Evolutionary conservation across 768 basidiomycete species (phyloP).

Genomic region (Leccinum aurantiacum): DNA sequence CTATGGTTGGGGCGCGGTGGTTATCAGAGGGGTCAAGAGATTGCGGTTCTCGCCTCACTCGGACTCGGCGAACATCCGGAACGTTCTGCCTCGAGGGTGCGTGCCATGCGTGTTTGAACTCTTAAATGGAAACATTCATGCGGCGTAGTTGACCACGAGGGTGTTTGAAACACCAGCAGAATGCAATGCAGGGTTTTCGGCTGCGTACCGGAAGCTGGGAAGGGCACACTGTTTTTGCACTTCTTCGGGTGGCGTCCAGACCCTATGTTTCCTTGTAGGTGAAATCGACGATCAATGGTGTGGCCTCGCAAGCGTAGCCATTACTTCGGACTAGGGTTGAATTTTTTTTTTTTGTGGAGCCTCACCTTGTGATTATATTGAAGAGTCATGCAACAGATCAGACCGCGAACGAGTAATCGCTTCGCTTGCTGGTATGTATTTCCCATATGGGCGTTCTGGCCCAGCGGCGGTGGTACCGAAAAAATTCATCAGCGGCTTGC

Average conservation of each 20-base stretch:
- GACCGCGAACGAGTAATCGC: slow-evolving; percentile 1
- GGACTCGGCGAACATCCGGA: slow-evolving; percentile 29
- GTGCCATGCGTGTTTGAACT: neutral
- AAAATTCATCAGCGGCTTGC: neutral
- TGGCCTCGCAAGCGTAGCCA: slow-evolving; percentile 22
- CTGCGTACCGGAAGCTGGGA: slow-evolving; percentile 14
- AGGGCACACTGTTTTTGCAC: slow-evolving; percentile 15
- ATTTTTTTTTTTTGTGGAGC: neutral
- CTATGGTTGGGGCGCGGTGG: slow-evolving; percentile 51
- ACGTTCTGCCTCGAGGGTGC: slow-evolving; percentile 15
- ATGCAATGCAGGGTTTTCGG: slow-evolving; percentile 12
- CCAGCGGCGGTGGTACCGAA: slow-evolving; percentile 1
- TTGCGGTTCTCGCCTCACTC: slow-evolving; percentile 34
- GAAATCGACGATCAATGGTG: slow-evolving; percentile 22
- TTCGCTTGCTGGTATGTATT: neutral
- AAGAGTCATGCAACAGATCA: neutral
- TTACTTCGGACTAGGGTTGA: slow-evolving; percentile 7
- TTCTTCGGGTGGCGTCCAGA: slow-evolving; percentile 19
- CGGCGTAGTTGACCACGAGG: slow-evolving; percentile 18
- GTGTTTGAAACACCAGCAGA: slow-evolving; percentile 12
- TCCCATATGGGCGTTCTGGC: neutral
- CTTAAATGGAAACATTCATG: slow-evolving; percentile 10
- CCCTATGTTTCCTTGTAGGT: slow-evolving; percentile 42
- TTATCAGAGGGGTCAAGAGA: slow-evolving; percentile 30
- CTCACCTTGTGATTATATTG: neutral